Conservation (phyloP, 176 grass and related monocot genomes). For the Lolium multiflorum region DNA sequence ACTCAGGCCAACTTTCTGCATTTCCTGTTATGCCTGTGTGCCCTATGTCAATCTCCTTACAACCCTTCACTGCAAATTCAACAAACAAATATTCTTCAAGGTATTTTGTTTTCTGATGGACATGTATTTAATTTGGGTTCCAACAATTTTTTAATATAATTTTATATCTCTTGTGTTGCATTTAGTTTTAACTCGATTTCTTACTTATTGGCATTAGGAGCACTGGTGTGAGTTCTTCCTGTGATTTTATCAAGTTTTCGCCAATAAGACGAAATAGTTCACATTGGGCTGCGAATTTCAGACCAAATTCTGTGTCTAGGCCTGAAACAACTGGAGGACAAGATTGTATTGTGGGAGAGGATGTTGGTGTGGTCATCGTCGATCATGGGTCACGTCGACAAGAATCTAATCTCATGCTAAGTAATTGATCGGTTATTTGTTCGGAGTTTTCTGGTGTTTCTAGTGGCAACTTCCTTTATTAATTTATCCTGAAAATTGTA, state of each 20-base stretch:
- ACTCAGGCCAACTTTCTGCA: neutral
- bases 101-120: neutral
- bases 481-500: conserved; percentile 43
- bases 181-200: neutral
- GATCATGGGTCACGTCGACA: conserved; percentile 93
- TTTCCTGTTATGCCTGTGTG: neutral
- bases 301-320: conserved; percentile 9
- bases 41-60: neutral
- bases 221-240: neutral
- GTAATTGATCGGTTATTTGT: conserved; percentile 47
- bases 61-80: conserved; percentile 6
- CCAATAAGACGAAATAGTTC: conserved; percentile 36
- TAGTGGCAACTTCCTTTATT: neutral
- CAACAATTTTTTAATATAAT: neutral
- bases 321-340: conserved; percentile 19
- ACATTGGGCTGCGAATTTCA: conserved; percentile 37
- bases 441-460: neutral
- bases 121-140: neutral
- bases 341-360: conserved; percentile 46
- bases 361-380: conserved; percentile 83
- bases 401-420: conserved; percentile 92
- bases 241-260: conserved; percentile 37
- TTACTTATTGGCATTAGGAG: conserved; percentile 42
- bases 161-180: neutral
- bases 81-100: neutral